Base-by-base conservation (phyloP, 2,329 filamentous ascomycete genomes). In the Pestalotiopsis sp. region DNA sequence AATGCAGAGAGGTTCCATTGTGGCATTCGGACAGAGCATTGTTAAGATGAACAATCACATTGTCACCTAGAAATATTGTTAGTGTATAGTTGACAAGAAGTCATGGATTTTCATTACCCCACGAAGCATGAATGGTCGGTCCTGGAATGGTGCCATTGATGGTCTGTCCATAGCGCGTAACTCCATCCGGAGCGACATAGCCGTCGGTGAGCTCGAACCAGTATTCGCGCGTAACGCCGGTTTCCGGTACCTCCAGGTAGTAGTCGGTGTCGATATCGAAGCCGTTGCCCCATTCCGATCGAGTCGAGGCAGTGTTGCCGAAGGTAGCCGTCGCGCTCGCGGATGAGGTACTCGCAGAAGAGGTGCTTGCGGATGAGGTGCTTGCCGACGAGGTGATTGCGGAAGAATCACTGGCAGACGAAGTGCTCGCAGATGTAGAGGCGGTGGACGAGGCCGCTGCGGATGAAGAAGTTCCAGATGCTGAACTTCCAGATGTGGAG, bases 1-100 rank as follows among this genome's bases (percentile, higher is more conserved):
- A 91, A 74, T 91, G 89, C 38, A 91, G 85, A 12, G 82, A 83
- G 6, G 88, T 91, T 57, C 88, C 88, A 70, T 91, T 91, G 4
- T 20, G 12, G 7, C 27, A 62, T 23, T 71, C 71, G 70, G 82
- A 79, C 78, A 78, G 83, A 65, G 59, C 80, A 73, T 90, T 91
- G 38, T 79, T 84, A 4, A 91, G 83, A 68, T 86, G 85, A 23
- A 89, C 75, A 20, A 80, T 75, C 39, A 88, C 78, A 38, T 68
- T 73, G 41, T 76, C 61, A 4, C 45, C 39, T 64, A 23, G 11
- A 23, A 25, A 5, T 13, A n/a, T n/a, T 11, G 60, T 36, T 36
- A 23, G 23, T 36, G 12, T 7, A 20, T 17, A 3, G 7, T 14
- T 11, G 41, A 13, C 20, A 57, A 20, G 45, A 41, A n/a, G 2